Percentiles rank a stretch among this genome's conserved stretches.
Evolutionary conservation across 2,329 filamentous ascomycete genomes (phyloP).

Genomic region (Aspergillus puulaauensis): DNA sequence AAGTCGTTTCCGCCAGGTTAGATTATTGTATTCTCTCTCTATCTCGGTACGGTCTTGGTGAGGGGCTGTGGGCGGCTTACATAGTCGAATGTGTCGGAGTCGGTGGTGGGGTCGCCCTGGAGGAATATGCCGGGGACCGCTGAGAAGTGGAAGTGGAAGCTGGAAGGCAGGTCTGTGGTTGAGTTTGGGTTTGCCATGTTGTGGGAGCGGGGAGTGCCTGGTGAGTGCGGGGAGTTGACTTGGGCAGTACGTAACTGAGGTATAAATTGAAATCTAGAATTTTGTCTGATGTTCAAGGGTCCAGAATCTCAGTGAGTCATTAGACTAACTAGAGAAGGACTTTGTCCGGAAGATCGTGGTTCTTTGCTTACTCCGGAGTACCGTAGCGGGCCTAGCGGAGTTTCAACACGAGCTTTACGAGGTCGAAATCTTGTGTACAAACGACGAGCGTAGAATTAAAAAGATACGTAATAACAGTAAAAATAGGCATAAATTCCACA

Average conservation of each 20-base stretch:
- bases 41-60: too few species aligned
- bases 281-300: background rate
- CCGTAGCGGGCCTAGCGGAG: background rate
- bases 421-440: background rate
- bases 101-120: slow-evolving; percentile 51
- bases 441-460: background rate
- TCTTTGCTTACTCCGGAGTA: too few species aligned
- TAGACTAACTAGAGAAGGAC: background rate
- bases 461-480: background rate
- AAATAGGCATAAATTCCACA: background rate
- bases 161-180: background rate
- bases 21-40: background rate
- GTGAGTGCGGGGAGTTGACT: background rate
- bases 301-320: background rate
- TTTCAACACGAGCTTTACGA: background rate
- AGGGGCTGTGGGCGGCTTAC: slow-evolving; percentile 28
- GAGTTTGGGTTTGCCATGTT: slow-evolving; percentile 18
- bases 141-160: slow-evolving; percentile 33
- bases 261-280: background rate
- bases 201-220: background rate
- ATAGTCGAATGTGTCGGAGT: slow-evolving; percentile 50
- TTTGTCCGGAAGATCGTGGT: background rate
- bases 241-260: background rate
- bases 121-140: slow-evolving; percentile 51
- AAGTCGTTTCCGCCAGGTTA: background rate